phyloP scores from a whole-genome alignment of 371 early-diverging fungal species.

The Rhizopus stolonifer region DNA sequence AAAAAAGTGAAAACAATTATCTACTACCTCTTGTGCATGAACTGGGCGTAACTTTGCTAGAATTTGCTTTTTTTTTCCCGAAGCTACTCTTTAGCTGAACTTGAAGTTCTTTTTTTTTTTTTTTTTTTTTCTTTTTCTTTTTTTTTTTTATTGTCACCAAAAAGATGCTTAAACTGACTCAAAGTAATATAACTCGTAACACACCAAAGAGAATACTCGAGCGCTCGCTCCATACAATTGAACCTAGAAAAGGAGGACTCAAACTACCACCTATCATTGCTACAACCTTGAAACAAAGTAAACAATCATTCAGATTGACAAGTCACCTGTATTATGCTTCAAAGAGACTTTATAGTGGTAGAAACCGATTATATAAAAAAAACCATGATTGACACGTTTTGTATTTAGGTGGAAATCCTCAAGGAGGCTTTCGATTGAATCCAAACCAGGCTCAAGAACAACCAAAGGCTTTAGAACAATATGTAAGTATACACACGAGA shows the following conservation, averaged over 20 bases:
- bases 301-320: not conserved
- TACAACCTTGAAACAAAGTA: not conserved
- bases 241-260: not conserved
- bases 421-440: slow-evolving; percentile 39
- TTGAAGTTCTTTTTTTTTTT: too few relatives aligned
- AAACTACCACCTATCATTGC: not conserved
- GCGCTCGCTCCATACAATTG: not conserved
- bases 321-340: not conserved
- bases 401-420: slow-evolving; percentile 17
- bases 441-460: slow-evolving; percentile 43
- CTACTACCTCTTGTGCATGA: too few relatives aligned
- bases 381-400: not conserved
- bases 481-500: slow-evolving; percentile 19
- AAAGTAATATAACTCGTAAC: not conserved
- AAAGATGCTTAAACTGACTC: not conserved
- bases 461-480: slow-evolving; percentile 42
- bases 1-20: too few relatives aligned
- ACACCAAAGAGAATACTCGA: not conserved
- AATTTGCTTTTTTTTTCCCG: too few relatives aligned
- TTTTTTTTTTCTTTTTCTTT: not conserved
- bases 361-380: not conserved
- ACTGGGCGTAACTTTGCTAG: too few relatives aligned
- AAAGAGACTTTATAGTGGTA: slow-evolving; percentile 13
- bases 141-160: not conserved
- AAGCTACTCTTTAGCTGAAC: too few relatives aligned